Percentiles rank a stretch among this genome's conserved stretches.
Conservation (phyloP, 345 rosid genomes). For the Isatis tinctoria region DNA sequence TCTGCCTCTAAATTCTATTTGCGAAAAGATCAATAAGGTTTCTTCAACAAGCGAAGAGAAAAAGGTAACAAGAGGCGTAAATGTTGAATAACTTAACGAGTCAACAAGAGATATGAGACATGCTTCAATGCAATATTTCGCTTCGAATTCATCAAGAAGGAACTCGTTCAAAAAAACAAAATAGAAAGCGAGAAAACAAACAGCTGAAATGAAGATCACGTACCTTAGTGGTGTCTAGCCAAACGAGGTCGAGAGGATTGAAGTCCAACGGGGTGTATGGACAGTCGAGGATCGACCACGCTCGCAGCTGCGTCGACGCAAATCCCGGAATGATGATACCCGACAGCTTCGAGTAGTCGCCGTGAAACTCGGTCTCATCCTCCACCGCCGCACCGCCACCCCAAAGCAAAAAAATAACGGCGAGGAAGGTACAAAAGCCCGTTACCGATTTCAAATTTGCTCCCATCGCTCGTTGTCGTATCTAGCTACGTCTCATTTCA, state of each 20-base stretch:
- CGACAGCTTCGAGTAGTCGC: slow-evolving; percentile 71
- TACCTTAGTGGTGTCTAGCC: slow-evolving; percentile 97
- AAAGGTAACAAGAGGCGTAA: neutral
- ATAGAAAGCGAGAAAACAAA: neutral
- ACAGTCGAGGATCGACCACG: slow-evolving; percentile 98
- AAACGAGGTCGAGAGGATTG: slow-evolving; percentile 96
- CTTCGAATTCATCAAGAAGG: neutral
- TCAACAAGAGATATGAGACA: neutral
- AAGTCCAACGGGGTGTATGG: slow-evolving; percentile 95
- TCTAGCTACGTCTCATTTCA: slow-evolving; percentile 19
- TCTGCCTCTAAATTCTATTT: neutral
- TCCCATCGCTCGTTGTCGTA: slow-evolving; percentile 25
- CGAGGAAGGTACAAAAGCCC: slow-evolving; percentile 1
- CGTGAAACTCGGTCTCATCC: slow-evolving; percentile 43
- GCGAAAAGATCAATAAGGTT: neutral
- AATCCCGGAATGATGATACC: slow-evolving; percentile 98
- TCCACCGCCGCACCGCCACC: slow-evolving; percentile 11
- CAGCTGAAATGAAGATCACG: slow-evolving; percentile 5
- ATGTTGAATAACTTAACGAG: neutral
- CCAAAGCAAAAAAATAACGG: slow-evolving; percentile 1
- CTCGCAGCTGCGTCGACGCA: slow-evolving; percentile 96
- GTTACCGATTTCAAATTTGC: slow-evolving; percentile 14
- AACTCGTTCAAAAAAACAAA: slow-evolving; percentile 4
- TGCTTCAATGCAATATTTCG: neutral
- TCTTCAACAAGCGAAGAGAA: neutral